Evolutionary conservation across 1,139 yeast species (phyloP).

Genomic region (Diutina pseudorugosa): DNA sequence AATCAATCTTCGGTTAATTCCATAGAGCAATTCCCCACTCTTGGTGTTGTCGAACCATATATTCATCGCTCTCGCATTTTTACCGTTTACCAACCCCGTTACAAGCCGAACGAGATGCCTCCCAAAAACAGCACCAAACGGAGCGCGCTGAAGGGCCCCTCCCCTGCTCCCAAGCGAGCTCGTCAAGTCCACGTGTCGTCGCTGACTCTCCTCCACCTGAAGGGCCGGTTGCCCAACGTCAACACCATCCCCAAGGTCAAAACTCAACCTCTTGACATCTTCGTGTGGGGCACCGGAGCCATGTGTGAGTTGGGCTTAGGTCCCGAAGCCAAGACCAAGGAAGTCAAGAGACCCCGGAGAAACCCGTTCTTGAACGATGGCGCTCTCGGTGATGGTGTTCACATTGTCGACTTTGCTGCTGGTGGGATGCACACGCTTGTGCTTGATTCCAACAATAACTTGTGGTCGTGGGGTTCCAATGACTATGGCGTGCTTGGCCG

Average conservation of each 20-base stretch:
- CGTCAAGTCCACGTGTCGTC: neutral
- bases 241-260: slow-evolving; percentile 10
- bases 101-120: neutral
- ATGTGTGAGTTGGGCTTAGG: slow-evolving; percentile 97
- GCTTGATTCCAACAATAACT: slow-evolving; percentile 53
- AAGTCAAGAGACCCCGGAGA: slow-evolving; percentile 88
- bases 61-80: neutral
- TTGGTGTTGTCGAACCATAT: no score
- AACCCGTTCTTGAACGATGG: slow-evolving; percentile 62
- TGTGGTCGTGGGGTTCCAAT: slow-evolving; percentile 98
- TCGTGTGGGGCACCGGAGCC: slow-evolving; percentile 93
- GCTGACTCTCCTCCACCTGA: neutral
- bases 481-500: slow-evolving; percentile 93
- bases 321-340: slow-evolving; percentile 75
- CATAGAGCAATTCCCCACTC: neutral
- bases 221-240: neutral
- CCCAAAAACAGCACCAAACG: neutral
- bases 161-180: slow-evolving; percentile 1
- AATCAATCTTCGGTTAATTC: neutral
- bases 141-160: neutral
- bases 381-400: slow-evolving; percentile 17
- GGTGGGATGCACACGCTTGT: slow-evolving; percentile 96
- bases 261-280: slow-evolving; percentile 51
- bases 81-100: neutral
- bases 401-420: slow-evolving; percentile 70